phyloP scores from a whole-genome alignment of 1,284 basidiomycete species.

The Tylopilus orsonianus region DNA sequence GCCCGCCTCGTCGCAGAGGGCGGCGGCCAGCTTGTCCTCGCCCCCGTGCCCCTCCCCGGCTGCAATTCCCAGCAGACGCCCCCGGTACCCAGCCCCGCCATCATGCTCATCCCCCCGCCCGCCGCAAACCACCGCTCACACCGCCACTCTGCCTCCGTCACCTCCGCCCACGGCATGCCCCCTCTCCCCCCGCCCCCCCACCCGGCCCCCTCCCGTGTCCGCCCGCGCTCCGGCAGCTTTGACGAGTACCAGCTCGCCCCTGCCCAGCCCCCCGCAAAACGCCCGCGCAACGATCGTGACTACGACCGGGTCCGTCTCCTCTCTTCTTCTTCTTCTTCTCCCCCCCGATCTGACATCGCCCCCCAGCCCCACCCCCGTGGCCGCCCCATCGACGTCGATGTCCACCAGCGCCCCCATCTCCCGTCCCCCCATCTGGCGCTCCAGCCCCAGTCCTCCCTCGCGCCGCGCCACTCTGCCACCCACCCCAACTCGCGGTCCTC shows the following conservation, averaged over 20 bases:
- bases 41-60: constrained; percentile 29
- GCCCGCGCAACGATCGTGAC: constrained; percentile 41
- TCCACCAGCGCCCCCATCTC: constrained; percentile 25
- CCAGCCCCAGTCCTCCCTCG: constrained; percentile 20
- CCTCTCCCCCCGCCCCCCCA: constrained; percentile 30
- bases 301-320: constrained; percentile 16
- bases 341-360: constrained; percentile 11
- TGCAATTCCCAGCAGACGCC: constrained; percentile 18
- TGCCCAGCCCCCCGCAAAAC: constrained; percentile 48
- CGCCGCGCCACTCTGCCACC: constrained; percentile 18
- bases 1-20: constrained; percentile 45
- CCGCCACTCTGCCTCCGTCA: constrained; percentile 25
- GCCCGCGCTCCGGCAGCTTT: constrained; percentile 43
- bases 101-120: constrained; percentile 27
- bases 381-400: constrained; percentile 24
- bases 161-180: constrained; percentile 22
- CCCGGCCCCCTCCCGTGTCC: constrained; percentile 32
- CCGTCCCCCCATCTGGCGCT: constrained; percentile 17
- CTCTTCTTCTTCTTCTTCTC: rapidly evolving
- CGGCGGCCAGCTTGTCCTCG: constrained; percentile 42
- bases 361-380: constrained; percentile 17
- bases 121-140: constrained; percentile 19
- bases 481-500: constrained; percentile 31
- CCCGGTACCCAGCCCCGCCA: constrained; percentile 22
- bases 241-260: constrained; percentile 31